Evolutionary conservation across 306 rosid genomes (phyloP).

Genomic region (barrel medic (Medicago truncatula)): MtrunA17r5.0-ANR NC_053043.1:34901001-34901500

Average conservation of each 20-base stretch:
- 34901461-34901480: conserved; percentile 26
- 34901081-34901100: conserved; percentile 25
- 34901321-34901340: conserved; percentile 43
- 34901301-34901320: conserved; percentile 43
- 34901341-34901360: conserved; percentile 37
- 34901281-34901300: conserved; percentile 46
- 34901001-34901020: conserved; percentile 25
- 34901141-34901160: conserved; percentile 37
- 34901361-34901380: conserved; percentile 42
- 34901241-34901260: conserved; percentile 45
- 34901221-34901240: conserved; percentile 28
- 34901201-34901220: conserved; percentile 36
- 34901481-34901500: conserved; percentile 3
- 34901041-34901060: conserved; percentile 37
- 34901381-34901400: conserved; percentile 33
- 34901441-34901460: conserved; percentile 16
- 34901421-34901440: conserved; percentile 37
- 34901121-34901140: conserved; percentile 33
- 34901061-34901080: conserved; percentile 34
- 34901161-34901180: conserved; percentile 45
- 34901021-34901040: conserved; percentile 38
- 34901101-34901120: conserved; percentile 38
- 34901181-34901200: conserved; percentile 21
- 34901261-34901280: conserved; percentile 41
- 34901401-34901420: conserved; percentile 24